Evolutionary conservation across 768 basidiomycete species (phyloP), one percentile per base, ranked within the genome.

Genomic region (Mycena rosella): DNA sequence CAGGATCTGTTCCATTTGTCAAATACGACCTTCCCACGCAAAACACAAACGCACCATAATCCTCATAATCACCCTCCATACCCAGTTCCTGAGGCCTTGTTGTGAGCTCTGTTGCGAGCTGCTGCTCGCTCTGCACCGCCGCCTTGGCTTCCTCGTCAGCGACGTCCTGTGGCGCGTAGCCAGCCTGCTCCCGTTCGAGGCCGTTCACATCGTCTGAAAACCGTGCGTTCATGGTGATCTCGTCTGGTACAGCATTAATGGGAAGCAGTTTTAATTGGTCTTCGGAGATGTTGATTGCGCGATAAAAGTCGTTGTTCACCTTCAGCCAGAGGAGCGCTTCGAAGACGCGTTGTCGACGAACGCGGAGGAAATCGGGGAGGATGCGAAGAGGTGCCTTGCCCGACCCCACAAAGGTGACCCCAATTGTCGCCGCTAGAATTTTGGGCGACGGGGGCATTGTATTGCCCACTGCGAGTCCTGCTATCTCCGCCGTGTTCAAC

Each of bases 301-400:
- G 11, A 53, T 80, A 81, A 6, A 75, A 18, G 0, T 61, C 53
- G 53, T 81, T 81, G 68, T 82, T 65, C 0, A 0, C n/a, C 57
- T 79, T 79, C 51, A 82, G 55, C 80, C 81, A 82, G 0, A 67
- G n/a, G 0, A 85, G 61, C 0, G 77, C 79, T 1, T 75, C 51
- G 18, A 58, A 63, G 24, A 83, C 56, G 0, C 56, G 10, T 0
- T 52, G 24, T 0, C 76, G 57, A 0, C 76, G 65, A 0, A 81
- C 79, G 0, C 69, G 68, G 32, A 82, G 76, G 20, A 58, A 58
- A 10, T 58, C 44, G 0, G 72, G 74, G 4, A 82, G 51, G 34
- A 66, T 64, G 0, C 13, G 4, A 32, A 74, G 67, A 5, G 75
- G 75, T 13, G 74, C 17, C 6, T 73, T 72, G 15, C 63, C 57